A percentile compares a stretch with the other conserved stretches of the same genome.
Conservation (phyloP, 495 filamentous ascomycete species). For the Penicillium paxilli region DNA sequence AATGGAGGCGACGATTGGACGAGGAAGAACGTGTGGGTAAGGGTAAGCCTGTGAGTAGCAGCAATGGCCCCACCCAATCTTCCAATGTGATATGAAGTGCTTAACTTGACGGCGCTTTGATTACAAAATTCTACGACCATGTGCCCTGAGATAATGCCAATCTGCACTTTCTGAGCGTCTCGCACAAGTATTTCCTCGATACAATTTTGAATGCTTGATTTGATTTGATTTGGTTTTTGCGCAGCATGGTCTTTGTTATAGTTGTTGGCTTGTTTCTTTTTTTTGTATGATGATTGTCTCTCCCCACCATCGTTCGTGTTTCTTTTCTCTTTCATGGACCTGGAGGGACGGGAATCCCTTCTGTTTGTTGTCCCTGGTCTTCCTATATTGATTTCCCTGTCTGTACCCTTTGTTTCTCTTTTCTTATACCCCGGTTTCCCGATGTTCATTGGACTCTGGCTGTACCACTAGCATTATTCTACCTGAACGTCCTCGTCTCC, state of each 20-base stretch:
- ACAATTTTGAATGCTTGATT: constrained; percentile 4
- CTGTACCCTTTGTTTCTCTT: constrained; percentile 21
- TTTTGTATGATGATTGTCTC: constrained; percentile 21
- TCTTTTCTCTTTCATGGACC: constrained; percentile 10
- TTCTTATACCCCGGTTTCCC: constrained; percentile 37
- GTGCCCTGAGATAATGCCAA: constrained; percentile 27
- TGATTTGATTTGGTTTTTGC: constrained; percentile 11
- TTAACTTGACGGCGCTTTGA: neutral
- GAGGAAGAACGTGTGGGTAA: constrained; percentile 53
- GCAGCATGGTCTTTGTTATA: constrained; percentile 19
- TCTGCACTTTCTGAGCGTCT: constrained; percentile 26
- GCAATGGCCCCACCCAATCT: constrained; percentile 14
- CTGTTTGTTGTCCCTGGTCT: constrained; percentile 17
- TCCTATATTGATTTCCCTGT: constrained; percentile 10
- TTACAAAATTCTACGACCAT: constrained; percentile 18
- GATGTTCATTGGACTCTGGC: constrained; percentile 36
- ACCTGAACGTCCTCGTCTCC: constrained; percentile 17
- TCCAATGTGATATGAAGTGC: constrained; percentile 40
- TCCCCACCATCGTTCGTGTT: constrained; percentile 1
- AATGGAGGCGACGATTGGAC: constrained; percentile 74
- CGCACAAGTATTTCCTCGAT: constrained; percentile 14
- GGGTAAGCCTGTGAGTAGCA: constrained; percentile 26
- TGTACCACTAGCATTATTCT: constrained; percentile 35
- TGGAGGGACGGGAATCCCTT: constrained; percentile 23
- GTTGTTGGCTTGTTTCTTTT: too few species aligned